A percentile compares a stretch with the other conserved stretches of the same genome.
Conservation (phyloP, 345 rosid species). For the Lepidium didymum region DNA sequence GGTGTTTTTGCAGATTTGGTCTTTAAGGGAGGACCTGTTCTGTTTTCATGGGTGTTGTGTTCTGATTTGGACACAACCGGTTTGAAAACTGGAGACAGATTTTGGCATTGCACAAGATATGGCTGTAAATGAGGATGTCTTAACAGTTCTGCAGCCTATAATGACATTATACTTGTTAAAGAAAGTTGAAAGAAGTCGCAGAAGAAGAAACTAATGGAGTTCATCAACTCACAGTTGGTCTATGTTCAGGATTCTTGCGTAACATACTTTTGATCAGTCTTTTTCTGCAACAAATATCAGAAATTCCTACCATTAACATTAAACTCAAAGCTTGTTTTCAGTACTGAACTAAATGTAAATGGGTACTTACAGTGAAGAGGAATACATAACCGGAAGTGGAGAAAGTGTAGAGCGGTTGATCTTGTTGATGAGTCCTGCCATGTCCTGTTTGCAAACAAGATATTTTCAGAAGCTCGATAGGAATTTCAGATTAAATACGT, state of each 20-base stretch:
- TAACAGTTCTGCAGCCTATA: conserved; percentile 87
- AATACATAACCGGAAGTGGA: conserved; percentile 88
- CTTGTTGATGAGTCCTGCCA: conserved; percentile 88
- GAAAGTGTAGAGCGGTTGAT: conserved; percentile 87
- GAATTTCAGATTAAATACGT: not conserved
- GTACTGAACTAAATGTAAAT: not conserved
- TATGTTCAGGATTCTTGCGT: conserved; percentile 76
- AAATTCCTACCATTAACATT: not conserved
- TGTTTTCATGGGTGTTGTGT: conserved; percentile 48
- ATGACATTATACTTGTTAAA: not conserved
- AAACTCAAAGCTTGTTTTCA: not conserved
- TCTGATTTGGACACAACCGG: conserved; percentile 60
- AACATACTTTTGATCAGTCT: conserved; percentile 86
- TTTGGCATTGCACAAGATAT: conserved; percentile 63
- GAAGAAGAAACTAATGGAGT: not conserved
- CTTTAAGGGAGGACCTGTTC: conserved; percentile 34
- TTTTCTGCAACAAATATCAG: conserved; percentile 46
- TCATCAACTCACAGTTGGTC: conserved; percentile 62
- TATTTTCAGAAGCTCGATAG: not conserved
- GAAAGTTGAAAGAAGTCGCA: not conserved
- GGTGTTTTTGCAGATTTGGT: conserved; percentile 12
- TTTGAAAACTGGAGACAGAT: conserved; percentile 63
- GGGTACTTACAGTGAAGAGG: conserved; percentile 70
- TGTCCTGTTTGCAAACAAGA: conserved; percentile 51
- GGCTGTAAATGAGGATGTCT: conserved; percentile 89